Base-by-base conservation (phyloP, 73 alveolate species). In the Symbiodinium natans region DNA sequence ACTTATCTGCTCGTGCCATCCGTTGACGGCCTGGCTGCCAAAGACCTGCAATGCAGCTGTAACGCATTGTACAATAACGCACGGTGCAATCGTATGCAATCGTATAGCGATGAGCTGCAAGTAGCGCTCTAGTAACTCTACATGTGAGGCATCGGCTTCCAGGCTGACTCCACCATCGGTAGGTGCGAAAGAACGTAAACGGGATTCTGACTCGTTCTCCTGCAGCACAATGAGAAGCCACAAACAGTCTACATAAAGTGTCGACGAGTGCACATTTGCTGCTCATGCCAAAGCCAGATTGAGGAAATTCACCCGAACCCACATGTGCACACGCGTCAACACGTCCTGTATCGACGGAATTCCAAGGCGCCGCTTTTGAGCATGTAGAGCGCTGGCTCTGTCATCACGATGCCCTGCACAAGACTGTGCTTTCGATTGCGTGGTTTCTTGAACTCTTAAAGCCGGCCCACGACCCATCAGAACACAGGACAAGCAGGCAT, bases 361-460 rank as follows among this genome's bases (percentile, higher is more conserved):
- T 89, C 96, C 3, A 89, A 59, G 38, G 63, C 46, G 40, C 96
- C 96, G 27, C 77, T 40, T 21, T 89, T 89, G 41, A 89, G 38
- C 15, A 89, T 82, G 48, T 89, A 89, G 40, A 89, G 75, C n/a
- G 96, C 96, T 19, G 96, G 96, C 96, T 89, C 96, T 13, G 96
- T 89, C 96, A 89, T 89, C 27, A 68, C 88, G 10, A 89, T 89
- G 75, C 96, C 96, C 96, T 89, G 96, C 38, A 23, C 68, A 42
- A 36, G 9, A 52, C 68, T 52, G 13, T 52, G 68, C 6, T 52
- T 17, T 5, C 29, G 13, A 52, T 2, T 4, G 21, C 2, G 68
- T n/a, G n/a, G n/a, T n/a, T n/a, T n/a, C n/a, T n/a, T n/a, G n/a
- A n/a, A n/a, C n/a, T n/a, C n/a, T n/a, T n/a, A n/a, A n/a, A n/a